Evolutionary conservation across 352 stramenopile genomes (phyloP).

Genomic region (Phytophthora chlamydospora): DNA sequence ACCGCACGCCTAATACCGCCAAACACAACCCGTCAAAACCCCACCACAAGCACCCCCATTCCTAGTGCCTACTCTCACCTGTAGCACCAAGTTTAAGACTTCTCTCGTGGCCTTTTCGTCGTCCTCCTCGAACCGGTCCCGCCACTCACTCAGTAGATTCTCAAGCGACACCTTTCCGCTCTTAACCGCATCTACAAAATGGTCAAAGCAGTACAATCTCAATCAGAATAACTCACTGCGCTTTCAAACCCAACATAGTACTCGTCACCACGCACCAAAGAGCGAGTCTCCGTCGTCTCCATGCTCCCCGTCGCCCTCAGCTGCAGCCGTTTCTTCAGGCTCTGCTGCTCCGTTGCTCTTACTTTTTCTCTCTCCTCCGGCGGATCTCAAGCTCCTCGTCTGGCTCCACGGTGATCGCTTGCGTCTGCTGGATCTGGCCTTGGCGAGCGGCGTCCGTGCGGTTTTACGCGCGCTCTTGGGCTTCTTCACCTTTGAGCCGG

Average conservation of each 20-base stretch:
- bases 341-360: conserved; percentile 13
- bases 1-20: conserved; percentile 52
- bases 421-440: conserved; percentile 24
- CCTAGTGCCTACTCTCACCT: conserved; percentile 34
- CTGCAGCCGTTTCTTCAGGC: conserved; percentile 4
- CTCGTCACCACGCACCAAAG: conserved; percentile 33
- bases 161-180: conserved; percentile 57
- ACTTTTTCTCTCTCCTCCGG: conserved; percentile 6
- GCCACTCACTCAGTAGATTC: conserved; percentile 67
- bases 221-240: conserved; percentile 7
- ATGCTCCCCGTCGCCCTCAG: conserved; percentile 11
- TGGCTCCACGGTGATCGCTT: conserved; percentile 46
- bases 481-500: conserved; percentile 21
- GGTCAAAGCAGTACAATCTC: conserved; percentile 3
- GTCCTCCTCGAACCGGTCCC: conserved; percentile 72
- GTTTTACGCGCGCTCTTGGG: conserved; percentile 23
- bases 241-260: conserved; percentile 6
- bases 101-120: conserved; percentile 60
- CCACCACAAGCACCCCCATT: conserved; percentile 18
- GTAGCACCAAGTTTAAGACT: conserved; percentile 81
- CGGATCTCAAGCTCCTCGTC: conserved; percentile 18
- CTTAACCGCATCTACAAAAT: conserved; percentile 58
- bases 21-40: conserved; percentile 6
- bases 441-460: conserved; percentile 16
- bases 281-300: conserved; percentile 29